Conservation (phyloP, 495 filamentous ascomycete genomes). For the Ramalina intermedia region DNA sequence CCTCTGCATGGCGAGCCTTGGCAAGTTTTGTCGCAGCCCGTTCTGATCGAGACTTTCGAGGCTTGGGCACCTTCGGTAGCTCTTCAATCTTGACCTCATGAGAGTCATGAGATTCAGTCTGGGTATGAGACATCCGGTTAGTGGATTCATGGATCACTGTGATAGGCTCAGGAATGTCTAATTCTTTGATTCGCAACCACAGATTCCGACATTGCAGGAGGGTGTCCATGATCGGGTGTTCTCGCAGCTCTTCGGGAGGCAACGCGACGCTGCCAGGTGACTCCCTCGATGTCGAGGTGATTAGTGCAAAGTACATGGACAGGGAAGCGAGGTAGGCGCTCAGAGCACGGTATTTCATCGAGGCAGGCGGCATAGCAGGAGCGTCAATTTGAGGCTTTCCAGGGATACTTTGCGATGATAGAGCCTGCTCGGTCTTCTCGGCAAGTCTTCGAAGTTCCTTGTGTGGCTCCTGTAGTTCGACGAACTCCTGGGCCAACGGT, state of each 20-base stretch:
- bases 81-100: neutral
- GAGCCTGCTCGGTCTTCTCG: slow-evolving; percentile 36
- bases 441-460: slow-evolving; percentile 38
- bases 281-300: slow-evolving; percentile 55
- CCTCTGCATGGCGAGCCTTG: slow-evolving; percentile 35
- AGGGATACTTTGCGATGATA: slow-evolving; percentile 17
- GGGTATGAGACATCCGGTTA: neutral
- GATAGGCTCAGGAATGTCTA: slow-evolving; percentile 18
- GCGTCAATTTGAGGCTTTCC: neutral
- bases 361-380: slow-evolving; percentile 28
- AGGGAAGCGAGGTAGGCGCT: slow-evolving; percentile 73
- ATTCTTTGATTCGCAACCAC: slow-evolving; percentile 61
- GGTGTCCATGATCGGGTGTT: slow-evolving; percentile 79
- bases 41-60: slow-evolving; percentile 37
- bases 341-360: slow-evolving; percentile 59
- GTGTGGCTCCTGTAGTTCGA: slow-evolving; percentile 52
- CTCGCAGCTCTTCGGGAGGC: slow-evolving; percentile 58
- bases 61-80: slow-evolving; percentile 18
- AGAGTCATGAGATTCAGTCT: neutral
- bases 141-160: neutral
- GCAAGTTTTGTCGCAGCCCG: slow-evolving; percentile 21
- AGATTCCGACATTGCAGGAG: slow-evolving; percentile 65
- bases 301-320: slow-evolving; percentile 83
- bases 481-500: slow-evolving; percentile 65
- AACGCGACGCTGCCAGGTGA: slow-evolving; percentile 33